phyloP scores from a whole-genome alignment of 1,139 yeast species.

The Lodderomyces beijingensis region DNA sequence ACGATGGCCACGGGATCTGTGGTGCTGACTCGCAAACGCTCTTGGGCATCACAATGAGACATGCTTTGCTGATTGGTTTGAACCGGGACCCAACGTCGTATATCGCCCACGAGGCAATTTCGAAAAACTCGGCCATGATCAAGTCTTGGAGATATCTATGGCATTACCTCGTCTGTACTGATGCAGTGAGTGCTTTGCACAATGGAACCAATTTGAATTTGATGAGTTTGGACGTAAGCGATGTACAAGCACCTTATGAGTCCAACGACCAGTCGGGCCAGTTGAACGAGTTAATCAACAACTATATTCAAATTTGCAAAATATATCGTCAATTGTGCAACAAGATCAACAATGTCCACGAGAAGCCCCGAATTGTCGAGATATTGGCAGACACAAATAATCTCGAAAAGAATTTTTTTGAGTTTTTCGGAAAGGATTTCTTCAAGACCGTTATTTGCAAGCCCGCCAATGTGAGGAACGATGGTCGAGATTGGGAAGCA shows the following conservation, averaged over 20 bases:
- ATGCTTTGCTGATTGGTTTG: slow-evolving; percentile 41
- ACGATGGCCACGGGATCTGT: slow-evolving; percentile 43
- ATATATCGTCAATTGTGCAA: slow-evolving; percentile 29
- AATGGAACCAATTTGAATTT: slow-evolving; percentile 32
- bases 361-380: slow-evolving; percentile 35
- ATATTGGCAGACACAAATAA: slow-evolving; percentile 35
- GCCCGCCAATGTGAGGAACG: slow-evolving; percentile 19
- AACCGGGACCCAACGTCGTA: slow-evolving; percentile 40
- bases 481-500: slow-evolving; percentile 13
- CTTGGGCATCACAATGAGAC: slow-evolving; percentile 35
- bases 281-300: slow-evolving; percentile 14
- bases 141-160: slow-evolving; percentile 39
- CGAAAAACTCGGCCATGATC: slow-evolving; percentile 23
- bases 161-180: slow-evolving; percentile 28
- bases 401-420: slow-evolving; percentile 34
- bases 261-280: slow-evolving; percentile 18
- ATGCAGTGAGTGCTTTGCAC: slow-evolving; percentile 32
- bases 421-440: slow-evolving; percentile 42
- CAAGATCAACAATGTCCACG: slow-evolving; percentile 26
- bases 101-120: slow-evolving; percentile 27
- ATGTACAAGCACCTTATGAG: slow-evolving; percentile 27
- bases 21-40: slow-evolving; percentile 40
- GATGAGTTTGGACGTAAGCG: slow-evolving; percentile 25
- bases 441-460: slow-evolving; percentile 38
- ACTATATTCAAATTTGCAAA: slow-evolving; percentile 19